These are phyloP conservation scores for Phaffomyces antillensis DNA, from an alignment of 805 yeast species.

Conservation along the genomic window DNA sequence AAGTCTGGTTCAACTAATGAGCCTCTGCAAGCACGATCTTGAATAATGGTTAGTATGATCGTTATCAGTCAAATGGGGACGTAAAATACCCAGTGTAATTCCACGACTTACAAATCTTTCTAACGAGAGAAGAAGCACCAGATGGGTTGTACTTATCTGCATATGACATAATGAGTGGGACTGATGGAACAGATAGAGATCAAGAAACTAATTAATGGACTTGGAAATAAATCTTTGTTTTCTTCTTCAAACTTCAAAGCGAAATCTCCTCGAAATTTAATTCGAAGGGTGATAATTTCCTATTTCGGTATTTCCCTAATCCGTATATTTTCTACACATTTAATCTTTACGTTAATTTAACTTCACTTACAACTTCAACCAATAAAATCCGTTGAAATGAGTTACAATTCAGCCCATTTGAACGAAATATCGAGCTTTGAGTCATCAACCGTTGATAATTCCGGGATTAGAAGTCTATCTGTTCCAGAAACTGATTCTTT, in stretches of 20 bases:
- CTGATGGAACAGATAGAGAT: background rate
- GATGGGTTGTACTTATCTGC: constrained; percentile 18
- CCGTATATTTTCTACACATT: background rate
- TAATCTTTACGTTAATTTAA: background rate
- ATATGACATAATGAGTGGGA: constrained; percentile 10
- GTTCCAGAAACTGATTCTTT: too few species aligned
- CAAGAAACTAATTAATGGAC: background rate
- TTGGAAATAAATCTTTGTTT: background rate
- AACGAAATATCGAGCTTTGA: background rate
- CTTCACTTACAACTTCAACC: too few species aligned
- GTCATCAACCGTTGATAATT: background rate
- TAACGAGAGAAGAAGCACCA: constrained; percentile 27
- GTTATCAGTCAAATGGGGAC: background rate
- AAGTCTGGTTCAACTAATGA: constrained; percentile 80
- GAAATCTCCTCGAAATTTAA: constrained; percentile 4
- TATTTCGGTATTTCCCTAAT: background rate
- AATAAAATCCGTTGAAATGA: too few species aligned
- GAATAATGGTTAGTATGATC: background rate
- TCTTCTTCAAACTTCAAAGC: background rate
- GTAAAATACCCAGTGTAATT: background rate
- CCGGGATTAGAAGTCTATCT: background rate
- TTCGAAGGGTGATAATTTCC: background rate
- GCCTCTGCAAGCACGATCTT: constrained; percentile 82
- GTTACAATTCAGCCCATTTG: too few species aligned
- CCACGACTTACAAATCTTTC: constrained; percentile 30